Percentiles rank a stretch among this genome's conserved stretches.
phyloP scores from a whole-genome alignment of 495 filamentous ascomycete genomes.

The Penicillium atrosanguineum region DNA sequence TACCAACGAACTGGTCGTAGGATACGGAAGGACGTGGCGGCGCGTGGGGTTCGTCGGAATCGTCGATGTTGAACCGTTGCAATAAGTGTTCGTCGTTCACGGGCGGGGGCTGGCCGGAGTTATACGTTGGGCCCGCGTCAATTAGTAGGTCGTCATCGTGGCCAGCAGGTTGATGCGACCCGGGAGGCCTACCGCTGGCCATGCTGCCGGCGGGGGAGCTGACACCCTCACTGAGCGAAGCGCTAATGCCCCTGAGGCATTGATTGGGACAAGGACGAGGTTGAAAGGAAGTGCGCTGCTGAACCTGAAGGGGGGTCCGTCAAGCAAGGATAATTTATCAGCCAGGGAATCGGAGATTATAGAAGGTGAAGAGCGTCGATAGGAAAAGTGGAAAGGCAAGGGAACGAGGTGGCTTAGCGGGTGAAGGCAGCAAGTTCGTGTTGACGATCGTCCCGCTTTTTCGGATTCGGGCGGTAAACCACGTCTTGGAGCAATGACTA shows the following conservation, averaged over 20 bases:
- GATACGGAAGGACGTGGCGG: constrained; percentile 80
- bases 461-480: constrained; percentile 25
- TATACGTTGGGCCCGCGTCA: constrained; percentile 66
- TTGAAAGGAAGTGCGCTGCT: constrained; percentile 6
- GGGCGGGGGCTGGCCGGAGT: constrained; percentile 65
- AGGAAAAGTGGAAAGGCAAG: constrained; percentile 9
- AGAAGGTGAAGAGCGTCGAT: not conserved
- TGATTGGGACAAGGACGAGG: constrained; percentile 23
- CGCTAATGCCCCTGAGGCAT: constrained; percentile 46
- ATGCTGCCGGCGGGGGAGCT: constrained; percentile 43
- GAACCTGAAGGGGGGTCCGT: not conserved
- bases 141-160: constrained; percentile 72
- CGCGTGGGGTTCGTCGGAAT: constrained; percentile 50
- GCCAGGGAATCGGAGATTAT: not conserved
- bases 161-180: constrained; percentile 56
- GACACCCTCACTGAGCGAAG: constrained; percentile 37
- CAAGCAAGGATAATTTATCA: not conserved
- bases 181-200: constrained; percentile 64
- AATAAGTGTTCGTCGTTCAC: constrained; percentile 76
- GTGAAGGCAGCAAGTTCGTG: constrained; percentile 22
- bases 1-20: constrained; percentile 92
- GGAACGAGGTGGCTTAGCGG: constrained; percentile 28
- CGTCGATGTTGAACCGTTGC: constrained; percentile 64
- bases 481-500: not conserved
- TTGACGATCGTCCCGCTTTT: constrained; percentile 23